phyloP scores from a whole-genome alignment of 169 alveolate genomes.

The Amoebophrya sp. region DNA sequence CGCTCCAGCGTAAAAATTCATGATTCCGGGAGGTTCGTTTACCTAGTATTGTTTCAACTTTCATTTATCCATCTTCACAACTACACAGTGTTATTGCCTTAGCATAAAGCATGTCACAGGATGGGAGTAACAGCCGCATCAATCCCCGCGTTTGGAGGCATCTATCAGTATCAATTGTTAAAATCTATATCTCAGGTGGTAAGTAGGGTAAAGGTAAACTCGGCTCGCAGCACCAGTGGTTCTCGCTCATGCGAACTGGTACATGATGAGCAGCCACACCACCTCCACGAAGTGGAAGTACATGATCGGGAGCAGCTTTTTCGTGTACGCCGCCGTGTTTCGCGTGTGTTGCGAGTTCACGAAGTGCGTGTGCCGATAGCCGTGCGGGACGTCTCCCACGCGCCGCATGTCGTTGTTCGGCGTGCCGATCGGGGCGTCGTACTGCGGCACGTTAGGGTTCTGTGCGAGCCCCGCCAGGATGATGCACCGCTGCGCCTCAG shows the following conservation, averaged over 20 bases:
- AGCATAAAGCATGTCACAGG: too few species aligned
- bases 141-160: too few species aligned
- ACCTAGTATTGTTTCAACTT: too few species aligned
- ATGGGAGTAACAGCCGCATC: too few species aligned
- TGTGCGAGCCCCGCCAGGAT: neutral
- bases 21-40: too few species aligned
- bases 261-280: slow-evolving; percentile 2
- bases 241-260: neutral
- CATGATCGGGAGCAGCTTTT: neutral
- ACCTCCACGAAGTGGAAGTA: neutral
- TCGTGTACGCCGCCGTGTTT: neutral
- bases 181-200: neutral
- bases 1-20: too few species aligned
- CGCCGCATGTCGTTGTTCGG: neutral
- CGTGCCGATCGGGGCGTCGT: neutral
- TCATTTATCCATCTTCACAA: neutral
- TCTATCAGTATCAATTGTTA: neutral
- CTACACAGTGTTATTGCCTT: neutral
- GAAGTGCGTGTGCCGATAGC: too few species aligned
- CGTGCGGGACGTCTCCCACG: neutral
- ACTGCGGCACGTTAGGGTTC: neutral
- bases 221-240: too few species aligned
- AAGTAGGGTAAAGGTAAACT: neutral
- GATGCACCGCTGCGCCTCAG: neutral
- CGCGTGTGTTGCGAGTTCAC: neutral